phyloP scores from a whole-genome alignment of 305 asterid species.

The Fraxinus ornus region DNA sequence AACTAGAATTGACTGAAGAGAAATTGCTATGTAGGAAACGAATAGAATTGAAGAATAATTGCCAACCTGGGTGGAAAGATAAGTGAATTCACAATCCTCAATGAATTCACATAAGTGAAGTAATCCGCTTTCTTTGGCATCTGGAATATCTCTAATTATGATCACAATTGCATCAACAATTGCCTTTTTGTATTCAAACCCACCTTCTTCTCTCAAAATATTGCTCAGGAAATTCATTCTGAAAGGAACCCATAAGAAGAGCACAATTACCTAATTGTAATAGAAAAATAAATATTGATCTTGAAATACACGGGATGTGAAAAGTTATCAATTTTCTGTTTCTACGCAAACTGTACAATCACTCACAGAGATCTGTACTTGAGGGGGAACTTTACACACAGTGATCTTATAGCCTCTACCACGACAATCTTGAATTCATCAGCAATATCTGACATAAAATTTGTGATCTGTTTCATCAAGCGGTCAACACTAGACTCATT shows the following conservation, averaged over 20 bases:
- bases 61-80: slow-evolving; percentile 96
- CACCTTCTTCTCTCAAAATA: slow-evolving; percentile 89
- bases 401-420: slow-evolving; percentile 94
- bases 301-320: slow-evolving; percentile 9
- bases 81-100: slow-evolving; percentile 76
- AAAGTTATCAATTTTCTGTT: slow-evolving; percentile 8
- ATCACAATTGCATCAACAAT: slow-evolving; percentile 97
- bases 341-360: slow-evolving; percentile 20
- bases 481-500: slow-evolving; percentile 97
- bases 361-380: slow-evolving; percentile 98
- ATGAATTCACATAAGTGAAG: slow-evolving; percentile 94
- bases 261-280: slow-evolving; percentile 9
- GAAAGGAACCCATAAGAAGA: slow-evolving; percentile 19
- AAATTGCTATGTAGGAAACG: background rate
- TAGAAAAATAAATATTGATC: background rate
- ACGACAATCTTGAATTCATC: slow-evolving; percentile 99
- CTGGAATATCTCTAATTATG: slow-evolving; percentile 94
- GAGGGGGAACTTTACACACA: slow-evolving; percentile 96
- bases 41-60: slow-evolving; percentile 1
- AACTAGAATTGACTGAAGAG: slow-evolving; percentile 9
- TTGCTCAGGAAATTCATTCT: slow-evolving; percentile 98
- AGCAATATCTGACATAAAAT: slow-evolving; percentile 98
- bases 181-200: slow-evolving; percentile 98
- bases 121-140: slow-evolving; percentile 96
- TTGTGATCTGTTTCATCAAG: slow-evolving; percentile 94